Conservation (phyloP, 495 filamentous ascomycete genomes). For the Neurospora discreta region DNA sequence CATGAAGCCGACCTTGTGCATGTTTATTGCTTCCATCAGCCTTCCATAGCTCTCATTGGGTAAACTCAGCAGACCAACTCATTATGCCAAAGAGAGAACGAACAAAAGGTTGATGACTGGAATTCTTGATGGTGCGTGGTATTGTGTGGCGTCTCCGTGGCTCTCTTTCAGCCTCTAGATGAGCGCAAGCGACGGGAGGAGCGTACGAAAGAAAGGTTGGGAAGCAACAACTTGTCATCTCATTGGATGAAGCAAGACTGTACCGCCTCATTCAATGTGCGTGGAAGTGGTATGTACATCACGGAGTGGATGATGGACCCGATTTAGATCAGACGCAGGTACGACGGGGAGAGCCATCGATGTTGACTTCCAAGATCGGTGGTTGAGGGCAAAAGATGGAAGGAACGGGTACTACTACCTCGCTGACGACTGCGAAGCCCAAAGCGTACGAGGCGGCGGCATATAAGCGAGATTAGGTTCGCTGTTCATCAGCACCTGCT, state of each 20-base stretch:
- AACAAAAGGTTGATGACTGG: neutral
- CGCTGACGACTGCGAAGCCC: neutral
- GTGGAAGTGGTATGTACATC: neutral
- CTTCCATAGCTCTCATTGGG: neutral
- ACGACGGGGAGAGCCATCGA: conserved; percentile 3
- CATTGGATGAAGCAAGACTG: neutral
- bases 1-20: neutral
- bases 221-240: neutral
- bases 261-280: neutral
- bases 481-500: neutral
- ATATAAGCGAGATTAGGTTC: neutral
- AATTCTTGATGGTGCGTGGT: neutral
- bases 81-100: neutral
- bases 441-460: neutral
- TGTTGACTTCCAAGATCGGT: neutral
- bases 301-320: neutral
- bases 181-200: neutral
- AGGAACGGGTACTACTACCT: neutral
- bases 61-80: neutral
- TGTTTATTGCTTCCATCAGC: neutral
- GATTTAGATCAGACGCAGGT: conserved; percentile 7
- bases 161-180: neutral
- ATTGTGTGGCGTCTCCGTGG: neutral
- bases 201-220: neutral
- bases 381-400: neutral